Conservation (phyloP, 805 yeast genomes). For the Huiozyma sinensis region DNA sequence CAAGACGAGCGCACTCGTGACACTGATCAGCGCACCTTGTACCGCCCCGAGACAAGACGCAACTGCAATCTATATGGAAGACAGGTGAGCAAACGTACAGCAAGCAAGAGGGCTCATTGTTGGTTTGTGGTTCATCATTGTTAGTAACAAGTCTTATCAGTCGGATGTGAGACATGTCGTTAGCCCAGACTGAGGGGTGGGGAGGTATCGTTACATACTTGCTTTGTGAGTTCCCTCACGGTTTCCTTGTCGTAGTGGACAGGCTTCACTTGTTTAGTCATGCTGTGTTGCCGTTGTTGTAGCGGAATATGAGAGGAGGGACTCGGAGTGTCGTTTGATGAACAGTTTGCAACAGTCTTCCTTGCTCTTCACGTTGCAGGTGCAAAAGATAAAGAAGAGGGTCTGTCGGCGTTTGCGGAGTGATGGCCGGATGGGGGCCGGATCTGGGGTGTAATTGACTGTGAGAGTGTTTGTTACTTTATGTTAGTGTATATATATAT, state of each 20-base stretch:
- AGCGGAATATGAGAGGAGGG: too few species aligned
- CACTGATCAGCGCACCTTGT: slow-evolving; percentile 33
- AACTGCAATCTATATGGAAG: slow-evolving; percentile 20
- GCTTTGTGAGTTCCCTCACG: slow-evolving; percentile 28
- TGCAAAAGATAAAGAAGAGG: too few species aligned
- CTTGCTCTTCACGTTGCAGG: too few species aligned
- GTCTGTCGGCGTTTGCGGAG: too few species aligned
- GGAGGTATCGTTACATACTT: slow-evolving; percentile 15
- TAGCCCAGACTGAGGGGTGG: too few species aligned
- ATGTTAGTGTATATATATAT: too few species aligned
- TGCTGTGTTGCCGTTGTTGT: background rate
- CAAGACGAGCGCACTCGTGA: slow-evolving; percentile 26
- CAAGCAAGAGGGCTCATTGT: too few species aligned
- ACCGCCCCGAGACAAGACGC: slow-evolving; percentile 34
- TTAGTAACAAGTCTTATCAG: slow-evolving; percentile 5
- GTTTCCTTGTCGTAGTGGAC: slow-evolving; percentile 31
- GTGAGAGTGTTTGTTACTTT: too few species aligned
- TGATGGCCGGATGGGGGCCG: too few species aligned
- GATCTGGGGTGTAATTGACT: too few species aligned
- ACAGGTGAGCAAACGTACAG: background rate
- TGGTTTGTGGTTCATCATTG: background rate
- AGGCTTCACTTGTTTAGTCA: slow-evolving; percentile 25
- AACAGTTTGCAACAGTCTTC: too few species aligned
- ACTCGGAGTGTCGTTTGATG: too few species aligned
- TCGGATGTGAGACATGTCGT: background rate